Evolutionary conservation across 2,329 filamentous ascomycete species (phyloP), one percentile per base, ranked within the genome.

Genomic region (Ambrosiella xylebori): DNA sequence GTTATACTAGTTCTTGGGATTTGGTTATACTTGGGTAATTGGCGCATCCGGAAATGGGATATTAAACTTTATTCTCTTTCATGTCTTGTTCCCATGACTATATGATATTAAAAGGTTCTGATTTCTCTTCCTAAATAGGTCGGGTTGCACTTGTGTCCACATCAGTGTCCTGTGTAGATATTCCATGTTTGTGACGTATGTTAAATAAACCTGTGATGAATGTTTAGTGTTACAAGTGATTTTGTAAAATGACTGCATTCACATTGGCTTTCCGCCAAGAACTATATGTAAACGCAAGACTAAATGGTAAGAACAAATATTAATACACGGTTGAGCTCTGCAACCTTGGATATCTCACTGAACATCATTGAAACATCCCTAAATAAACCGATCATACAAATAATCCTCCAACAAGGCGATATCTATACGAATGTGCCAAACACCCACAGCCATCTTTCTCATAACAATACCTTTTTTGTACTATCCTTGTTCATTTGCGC

Each of bases 401-500:
- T 19, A 52, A 15, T 27, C 49, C 19, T 41, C 49, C 49, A 49
- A 49, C 27, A 27, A 27, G 5, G 27, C 12, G 17, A 53, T 36
- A 47, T n/a, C 44, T 17, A 47, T 17, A 27, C 4, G 27, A 27
- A 27, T 27, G 27, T 27, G 27, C 27, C 5, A 27, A 27, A 27
- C 27, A 3, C 27, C 3, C 27, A 27, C 2, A 5, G 27, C 27
- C 27, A 27, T 27, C 27, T 51, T n/a, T 57, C 12, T 39, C 51
- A 40, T 39, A 55, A 44, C 27, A 19, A 27, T 35, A 45, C n/a
- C 36, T 36, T 35, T 37, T 36, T 19, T 36, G 9, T 2, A 44
- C 39, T 8, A 27, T 37, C n/a, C 17, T n/a, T 12, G 41, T 44
- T 53, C 61, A 60, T 37, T 60, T 54, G 44, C 76, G 73, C 73